Evolutionary conservation across 495 filamentous ascomycete genomes (phyloP).

Genomic region (Coniosporium apollinis): DNA sequence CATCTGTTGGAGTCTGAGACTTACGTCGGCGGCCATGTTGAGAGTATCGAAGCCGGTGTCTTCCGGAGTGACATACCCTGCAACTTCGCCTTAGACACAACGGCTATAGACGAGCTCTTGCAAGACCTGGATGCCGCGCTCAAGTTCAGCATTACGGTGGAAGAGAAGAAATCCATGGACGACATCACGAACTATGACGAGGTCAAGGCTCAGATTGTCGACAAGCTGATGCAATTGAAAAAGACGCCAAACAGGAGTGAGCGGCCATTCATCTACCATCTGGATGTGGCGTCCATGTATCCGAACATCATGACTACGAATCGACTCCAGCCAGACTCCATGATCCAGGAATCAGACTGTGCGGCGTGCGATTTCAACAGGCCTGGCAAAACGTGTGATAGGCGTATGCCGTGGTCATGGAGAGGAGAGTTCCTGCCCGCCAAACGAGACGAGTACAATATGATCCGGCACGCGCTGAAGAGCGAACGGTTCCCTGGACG

Average conservation of each 20-base stretch:
- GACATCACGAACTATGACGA: slow-evolving; percentile 90
- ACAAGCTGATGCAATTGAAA: slow-evolving; percentile 56
- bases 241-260: slow-evolving; percentile 66
- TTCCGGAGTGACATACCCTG: slow-evolving; percentile 92
- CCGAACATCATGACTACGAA: slow-evolving; percentile 99
- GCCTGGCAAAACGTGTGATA: slow-evolving; percentile 92
- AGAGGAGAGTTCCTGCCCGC: slow-evolving; percentile 93
- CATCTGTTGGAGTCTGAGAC: slow-evolving; percentile 93
- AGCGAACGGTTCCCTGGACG: slow-evolving; percentile 81
- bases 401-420: slow-evolving; percentile 93
- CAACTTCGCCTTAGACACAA: slow-evolving; percentile 74
- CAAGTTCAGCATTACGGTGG: slow-evolving; percentile 78
- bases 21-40: slow-evolving; percentile 95
- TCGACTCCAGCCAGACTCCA: slow-evolving; percentile 89
- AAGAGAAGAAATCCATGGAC: slow-evolving; percentile 85
- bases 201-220: slow-evolving; percentile 66
- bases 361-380: slow-evolving; percentile 97
- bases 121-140: slow-evolving; percentile 78
- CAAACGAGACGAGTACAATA: slow-evolving; percentile 96
- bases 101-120: slow-evolving; percentile 76
- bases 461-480: slow-evolving; percentile 85
- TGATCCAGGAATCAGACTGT: slow-evolving; percentile 92
- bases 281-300: slow-evolving; percentile 99
- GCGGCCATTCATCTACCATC: slow-evolving; percentile 84
- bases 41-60: slow-evolving; percentile 97